phyloP scores from a whole-genome alignment of 1,284 basidiomycete genomes.

The Athelia sp. region DNA sequence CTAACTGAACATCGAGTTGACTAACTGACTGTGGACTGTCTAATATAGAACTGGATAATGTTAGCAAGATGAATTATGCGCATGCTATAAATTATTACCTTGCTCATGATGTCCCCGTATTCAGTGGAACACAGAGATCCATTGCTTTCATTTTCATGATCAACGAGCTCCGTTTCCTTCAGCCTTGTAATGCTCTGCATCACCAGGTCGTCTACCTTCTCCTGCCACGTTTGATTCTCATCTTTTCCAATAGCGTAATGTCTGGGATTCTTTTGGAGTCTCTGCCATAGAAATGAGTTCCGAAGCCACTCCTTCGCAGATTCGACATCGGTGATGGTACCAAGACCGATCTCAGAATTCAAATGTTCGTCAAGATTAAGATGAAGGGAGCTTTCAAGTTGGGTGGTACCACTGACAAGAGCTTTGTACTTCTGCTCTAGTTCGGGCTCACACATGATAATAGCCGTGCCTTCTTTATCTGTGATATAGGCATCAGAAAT shows the following conservation, averaged over 20 bases:
- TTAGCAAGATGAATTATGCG: no score
- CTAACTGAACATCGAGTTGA: neutral
- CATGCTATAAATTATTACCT: constrained; percentile 34
- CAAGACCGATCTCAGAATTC: constrained; percentile 87
- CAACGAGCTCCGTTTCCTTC: constrained; percentile 54
- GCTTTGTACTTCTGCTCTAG: constrained; percentile 68
- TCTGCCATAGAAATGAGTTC: constrained; percentile 77
- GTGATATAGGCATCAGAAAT: constrained; percentile 58
- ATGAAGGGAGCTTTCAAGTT: constrained; percentile 84
- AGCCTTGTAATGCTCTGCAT: constrained; percentile 59
- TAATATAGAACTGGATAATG: constrained; percentile 70
- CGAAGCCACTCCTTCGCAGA: constrained; percentile 79
- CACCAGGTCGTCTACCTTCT: constrained; percentile 68
- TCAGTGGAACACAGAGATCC: constrained; percentile 55
- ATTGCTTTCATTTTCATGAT: constrained; percentile 29
- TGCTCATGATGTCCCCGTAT: constrained; percentile 82
- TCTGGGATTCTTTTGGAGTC: constrained; percentile 77
- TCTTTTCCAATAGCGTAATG: constrained; percentile 67
- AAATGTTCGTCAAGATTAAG: constrained; percentile 82
- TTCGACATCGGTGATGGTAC: constrained; percentile 65
- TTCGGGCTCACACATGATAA: constrained; percentile 77
- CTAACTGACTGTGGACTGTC: constrained; percentile 54
- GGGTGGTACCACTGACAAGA: constrained; percentile 61
- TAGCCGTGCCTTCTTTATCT: constrained; percentile 75
- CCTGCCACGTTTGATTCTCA: constrained; percentile 60